phyloP scores from a whole-genome alignment of 192 early-diverging fungal species.

The Globomyces pollinis-pini region DNA sequence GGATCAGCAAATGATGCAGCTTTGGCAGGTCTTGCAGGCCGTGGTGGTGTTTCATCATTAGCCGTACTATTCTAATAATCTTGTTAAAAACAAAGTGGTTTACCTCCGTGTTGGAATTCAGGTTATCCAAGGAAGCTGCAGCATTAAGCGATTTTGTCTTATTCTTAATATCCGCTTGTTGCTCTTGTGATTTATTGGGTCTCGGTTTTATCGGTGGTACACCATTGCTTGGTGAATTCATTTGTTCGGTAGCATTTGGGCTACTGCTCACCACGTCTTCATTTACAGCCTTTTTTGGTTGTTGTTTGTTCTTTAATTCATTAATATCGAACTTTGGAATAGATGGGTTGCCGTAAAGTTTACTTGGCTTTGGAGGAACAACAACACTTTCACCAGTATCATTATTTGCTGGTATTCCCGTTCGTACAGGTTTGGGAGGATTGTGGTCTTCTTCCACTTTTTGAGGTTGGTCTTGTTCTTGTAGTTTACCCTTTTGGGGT shows the following conservation, averaged over 20 bases:
- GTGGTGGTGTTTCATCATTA: background rate
- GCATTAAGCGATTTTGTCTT: background rate
- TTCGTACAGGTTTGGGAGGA: no score
- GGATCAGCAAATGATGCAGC: no score
- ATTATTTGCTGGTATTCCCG: background rate
- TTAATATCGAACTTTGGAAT: background rate
- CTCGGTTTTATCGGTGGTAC: background rate
- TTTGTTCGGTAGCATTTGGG: background rate
- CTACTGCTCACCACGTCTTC: no score
- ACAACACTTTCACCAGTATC: background rate
- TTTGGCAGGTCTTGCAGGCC: background rate
- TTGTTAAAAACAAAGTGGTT: no score
- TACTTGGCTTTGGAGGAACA: background rate
- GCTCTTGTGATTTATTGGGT: background rate
- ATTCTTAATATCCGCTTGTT: background rate
- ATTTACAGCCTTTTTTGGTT: background rate
- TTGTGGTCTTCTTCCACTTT: background rate
- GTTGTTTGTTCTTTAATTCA: constrained; percentile 7
- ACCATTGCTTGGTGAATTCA: background rate
- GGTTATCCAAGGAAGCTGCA: no score
- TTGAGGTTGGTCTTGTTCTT: background rate
- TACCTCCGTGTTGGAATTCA: no score
- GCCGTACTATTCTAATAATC: no score
- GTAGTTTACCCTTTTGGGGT: no score
- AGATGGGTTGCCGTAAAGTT: no score